These are phyloP conservation scores for Copromyces sp. DNA, from an alignment of 495 filamentous ascomycete genomes.

Conservation along the genomic window DNA sequence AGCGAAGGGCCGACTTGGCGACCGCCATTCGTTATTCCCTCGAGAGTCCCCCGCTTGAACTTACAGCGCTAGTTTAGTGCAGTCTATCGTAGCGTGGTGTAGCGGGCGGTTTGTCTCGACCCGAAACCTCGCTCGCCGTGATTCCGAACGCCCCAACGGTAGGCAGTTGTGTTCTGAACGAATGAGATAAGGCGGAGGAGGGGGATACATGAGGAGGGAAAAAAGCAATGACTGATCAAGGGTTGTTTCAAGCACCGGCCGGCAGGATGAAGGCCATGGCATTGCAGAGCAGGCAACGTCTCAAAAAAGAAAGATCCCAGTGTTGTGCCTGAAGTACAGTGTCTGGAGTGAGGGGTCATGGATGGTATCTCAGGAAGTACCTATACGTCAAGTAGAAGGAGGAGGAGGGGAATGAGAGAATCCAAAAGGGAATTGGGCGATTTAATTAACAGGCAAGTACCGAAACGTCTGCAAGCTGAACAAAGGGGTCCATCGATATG, in stretches of 20 bases:
- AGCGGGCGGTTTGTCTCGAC: not conserved
- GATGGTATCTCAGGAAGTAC: not conserved
- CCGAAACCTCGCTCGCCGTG: not conserved
- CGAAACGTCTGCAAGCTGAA: not conserved
- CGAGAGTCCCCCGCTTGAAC: not conserved
- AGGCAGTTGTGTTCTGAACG: not conserved
- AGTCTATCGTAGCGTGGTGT: not conserved
- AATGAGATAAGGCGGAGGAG: not conserved
- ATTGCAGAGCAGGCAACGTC: not conserved
- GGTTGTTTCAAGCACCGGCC: not conserved
- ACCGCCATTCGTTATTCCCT: not conserved
- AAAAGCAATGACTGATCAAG: not conserved
- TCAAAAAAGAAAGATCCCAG: not conserved
- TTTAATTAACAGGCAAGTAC: not conserved
- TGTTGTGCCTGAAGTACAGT: not conserved
- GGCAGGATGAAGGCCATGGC: not conserved
- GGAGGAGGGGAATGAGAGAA: not conserved
- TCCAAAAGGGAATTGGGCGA: not conserved
- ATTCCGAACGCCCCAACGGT: not conserved
- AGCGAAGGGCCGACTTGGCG: not conserved
- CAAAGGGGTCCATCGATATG: not conserved
- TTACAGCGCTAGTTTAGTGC: not conserved
- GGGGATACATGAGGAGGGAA: not conserved
- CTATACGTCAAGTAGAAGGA: not conserved
- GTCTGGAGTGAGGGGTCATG: not conserved